phyloP scores from a whole-genome alignment of 1,284 basidiomycete genomes.

The Ustilago loliicola region DNA sequence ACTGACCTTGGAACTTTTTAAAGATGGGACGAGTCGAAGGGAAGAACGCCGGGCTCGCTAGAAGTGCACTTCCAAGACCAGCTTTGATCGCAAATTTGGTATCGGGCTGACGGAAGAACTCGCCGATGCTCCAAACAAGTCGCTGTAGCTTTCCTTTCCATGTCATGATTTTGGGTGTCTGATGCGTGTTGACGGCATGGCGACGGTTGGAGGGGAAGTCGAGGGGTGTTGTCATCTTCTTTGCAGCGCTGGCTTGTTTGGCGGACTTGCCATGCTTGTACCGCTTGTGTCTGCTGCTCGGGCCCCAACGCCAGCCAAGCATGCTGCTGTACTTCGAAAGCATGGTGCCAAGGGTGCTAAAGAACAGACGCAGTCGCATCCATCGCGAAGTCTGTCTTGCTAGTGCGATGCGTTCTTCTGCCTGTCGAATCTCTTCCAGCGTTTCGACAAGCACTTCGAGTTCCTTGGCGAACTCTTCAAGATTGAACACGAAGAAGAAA shows the following conservation, averaged over 20 bases:
- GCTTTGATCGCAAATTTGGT: conserved; percentile 90
- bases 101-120: conserved; percentile 80
- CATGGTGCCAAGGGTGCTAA: conserved; percentile 24
- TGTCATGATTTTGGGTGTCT: conserved; percentile 76
- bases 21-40: conserved; percentile 83
- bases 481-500: conserved; percentile 67
- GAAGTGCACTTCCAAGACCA: conserved; percentile 78
- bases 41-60: conserved; percentile 88
- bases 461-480: conserved; percentile 65
- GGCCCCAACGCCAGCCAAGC: conserved; percentile 43
- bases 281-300: not conserved
- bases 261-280: conserved; percentile 9
- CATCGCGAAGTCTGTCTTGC: conserved; percentile 42
- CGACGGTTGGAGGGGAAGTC: conserved; percentile 84
- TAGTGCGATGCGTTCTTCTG: conserved; percentile 49
- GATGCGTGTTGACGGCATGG: conserved; percentile 85
- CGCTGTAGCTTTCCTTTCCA: conserved; percentile 63
- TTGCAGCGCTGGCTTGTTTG: conserved; percentile 4
- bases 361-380: conserved; percentile 35
- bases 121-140: conserved; percentile 82
- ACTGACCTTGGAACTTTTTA: conserved; percentile 86
- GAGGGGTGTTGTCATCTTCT: conserved; percentile 74
- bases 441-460: conserved; percentile 52
- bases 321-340: conserved; percentile 27
- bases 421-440: conserved; percentile 50